phyloP scores from a whole-genome alignment of 177 flowering plant species.

The Telopea speciosissima region DNA sequence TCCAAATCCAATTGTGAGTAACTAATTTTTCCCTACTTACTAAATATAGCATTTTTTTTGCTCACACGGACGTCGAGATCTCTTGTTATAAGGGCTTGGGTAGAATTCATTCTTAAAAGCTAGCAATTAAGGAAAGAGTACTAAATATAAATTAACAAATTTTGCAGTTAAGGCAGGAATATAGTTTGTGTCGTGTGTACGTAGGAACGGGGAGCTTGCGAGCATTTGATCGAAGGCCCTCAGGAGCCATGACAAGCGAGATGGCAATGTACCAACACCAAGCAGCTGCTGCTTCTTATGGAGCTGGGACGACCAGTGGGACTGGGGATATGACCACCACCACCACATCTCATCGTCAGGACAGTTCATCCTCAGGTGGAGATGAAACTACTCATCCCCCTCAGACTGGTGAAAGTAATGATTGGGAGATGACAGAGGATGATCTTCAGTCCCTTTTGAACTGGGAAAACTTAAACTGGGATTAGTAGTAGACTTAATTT shows the following conservation, averaged over 20 bases:
- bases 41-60: too few species aligned
- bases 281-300: neutral
- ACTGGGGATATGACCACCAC: neutral
- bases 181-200: conserved; percentile 40
- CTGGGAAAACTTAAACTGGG: conserved; percentile 12
- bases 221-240: conserved; percentile 37
- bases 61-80: too few species aligned
- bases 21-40: too few species aligned
- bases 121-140: too few species aligned
- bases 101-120: too few species aligned
- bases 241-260: conserved; percentile 1
- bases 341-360: neutral
- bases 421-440: conserved; percentile 6
- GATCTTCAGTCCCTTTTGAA: conserved; percentile 10
- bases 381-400: conserved; percentile 1
- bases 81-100: too few species aligned
- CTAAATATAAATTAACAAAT: too few species aligned
- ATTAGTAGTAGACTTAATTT: too few species aligned
- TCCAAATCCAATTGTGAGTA: conserved; percentile 12
- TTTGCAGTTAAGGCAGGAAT: conserved; percentile 28
- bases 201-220: conserved; percentile 26
- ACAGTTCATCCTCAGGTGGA: conserved; percentile 12
- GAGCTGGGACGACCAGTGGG: too few species aligned
- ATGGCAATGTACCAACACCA: neutral
- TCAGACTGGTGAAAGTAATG: conserved; percentile 6